Percentiles rank a stretch among this genome's conserved stretches.
Evolutionary conservation across 1,139 yeast species (phyloP).

Genomic region (Pichia sp.): DNA sequence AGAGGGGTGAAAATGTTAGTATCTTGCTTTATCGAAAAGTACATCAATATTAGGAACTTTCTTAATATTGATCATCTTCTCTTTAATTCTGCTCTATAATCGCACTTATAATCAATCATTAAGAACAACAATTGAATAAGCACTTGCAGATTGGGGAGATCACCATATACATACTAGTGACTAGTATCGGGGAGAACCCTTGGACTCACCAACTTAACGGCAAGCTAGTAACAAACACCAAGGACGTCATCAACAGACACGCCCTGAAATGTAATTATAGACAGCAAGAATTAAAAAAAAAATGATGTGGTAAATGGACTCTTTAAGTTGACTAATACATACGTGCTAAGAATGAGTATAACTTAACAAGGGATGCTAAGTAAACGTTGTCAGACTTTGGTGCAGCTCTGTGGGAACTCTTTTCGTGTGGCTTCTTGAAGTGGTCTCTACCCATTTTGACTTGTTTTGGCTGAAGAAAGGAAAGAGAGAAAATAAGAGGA

Average conservation of each 20-base stretch:
- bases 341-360: constrained; percentile 99
- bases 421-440: constrained; percentile 91
- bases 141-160: constrained; percentile 27
- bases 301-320: background rate
- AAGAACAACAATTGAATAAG: constrained; percentile 8
- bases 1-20: constrained; percentile 22
- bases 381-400: constrained; percentile 99
- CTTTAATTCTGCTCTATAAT: constrained; percentile 31
- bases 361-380: constrained; percentile 95
- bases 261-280: constrained; percentile 10
- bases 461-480: constrained; percentile 3
- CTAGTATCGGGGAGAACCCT: background rate
- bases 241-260: background rate
- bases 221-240: background rate
- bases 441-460: constrained; percentile 94
- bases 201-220: background rate
- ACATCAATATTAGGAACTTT: background rate
- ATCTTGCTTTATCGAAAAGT: constrained; percentile 12
- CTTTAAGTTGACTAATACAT: constrained; percentile 37
- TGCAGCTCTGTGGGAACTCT: constrained; percentile 95
- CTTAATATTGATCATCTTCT: background rate
- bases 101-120: constrained; percentile 22
- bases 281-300: constrained; percentile 20
- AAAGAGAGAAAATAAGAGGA: background rate
- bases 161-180: too few relatives aligned